These are phyloP conservation scores for Boletus fagicola DNA, from an alignment of 768 basidiomycete genomes.

Conservation along the genomic window DNA sequence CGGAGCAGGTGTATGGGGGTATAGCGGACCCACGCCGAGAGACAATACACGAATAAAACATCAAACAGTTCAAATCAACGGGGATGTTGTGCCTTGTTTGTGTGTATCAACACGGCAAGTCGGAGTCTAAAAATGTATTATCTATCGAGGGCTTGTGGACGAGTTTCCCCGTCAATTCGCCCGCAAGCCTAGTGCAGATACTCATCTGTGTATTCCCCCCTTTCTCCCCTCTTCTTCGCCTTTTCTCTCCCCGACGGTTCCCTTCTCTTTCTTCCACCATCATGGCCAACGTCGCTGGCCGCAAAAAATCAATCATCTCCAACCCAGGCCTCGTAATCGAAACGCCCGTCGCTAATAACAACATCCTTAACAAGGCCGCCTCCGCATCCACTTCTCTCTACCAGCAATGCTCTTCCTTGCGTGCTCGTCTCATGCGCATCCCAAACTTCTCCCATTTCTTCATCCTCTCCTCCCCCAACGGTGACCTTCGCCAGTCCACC, in stretches of 20 bases:
- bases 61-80: background rate
- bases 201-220: slow-evolving; percentile 1
- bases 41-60: background rate
- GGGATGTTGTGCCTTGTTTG: slow-evolving; percentile 27
- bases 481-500: slow-evolving; percentile 68
- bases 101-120: slow-evolving; percentile 25
- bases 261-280: slow-evolving; percentile 25
- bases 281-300: slow-evolving; percentile 58
- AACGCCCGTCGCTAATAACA: slow-evolving; percentile 73
- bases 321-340: slow-evolving; percentile 66
- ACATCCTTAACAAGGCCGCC: slow-evolving; percentile 89
- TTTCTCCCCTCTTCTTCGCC: background rate
- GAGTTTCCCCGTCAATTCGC: slow-evolving; percentile 12
- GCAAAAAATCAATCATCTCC: slow-evolving; percentile 78
- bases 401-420: slow-evolving; percentile 83
- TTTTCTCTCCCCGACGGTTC: background rate
- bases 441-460: slow-evolving; percentile 73
- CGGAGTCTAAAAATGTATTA: slow-evolving; percentile 35
- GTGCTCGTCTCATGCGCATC: slow-evolving; percentile 75
- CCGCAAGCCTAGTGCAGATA: slow-evolving; percentile 6
- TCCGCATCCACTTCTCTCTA: slow-evolving; percentile 85
- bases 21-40: background rate
- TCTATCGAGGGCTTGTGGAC: slow-evolving; percentile 19
- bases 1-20: background rate
- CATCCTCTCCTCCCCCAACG: slow-evolving; percentile 51